Percentiles rank a stretch among this genome's conserved stretches.
Conservation (phyloP, 2,329 filamentous ascomycete species). For the Chaetothyriales sp. region DNA sequence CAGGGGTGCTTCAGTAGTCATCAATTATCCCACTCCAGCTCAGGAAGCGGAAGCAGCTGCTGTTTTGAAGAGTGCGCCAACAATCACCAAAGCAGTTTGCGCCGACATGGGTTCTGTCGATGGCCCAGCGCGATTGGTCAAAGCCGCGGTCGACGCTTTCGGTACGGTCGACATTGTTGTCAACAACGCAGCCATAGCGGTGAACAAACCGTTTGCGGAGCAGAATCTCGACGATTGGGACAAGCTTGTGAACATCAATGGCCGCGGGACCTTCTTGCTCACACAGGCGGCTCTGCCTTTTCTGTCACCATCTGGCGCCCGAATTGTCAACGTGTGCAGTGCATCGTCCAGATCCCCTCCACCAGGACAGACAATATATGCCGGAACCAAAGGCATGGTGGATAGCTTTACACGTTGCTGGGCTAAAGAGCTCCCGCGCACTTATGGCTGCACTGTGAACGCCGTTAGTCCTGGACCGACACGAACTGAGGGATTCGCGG, state of each 20-base stretch:
- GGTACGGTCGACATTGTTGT: constrained; percentile 31
- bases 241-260: constrained; percentile 31
- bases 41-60: neutral
- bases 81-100: constrained; percentile 26
- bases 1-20: constrained; percentile 33
- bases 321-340: constrained; percentile 31
- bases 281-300: constrained; percentile 21
- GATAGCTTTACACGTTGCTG: constrained; percentile 28
- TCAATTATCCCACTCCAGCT: constrained; percentile 18
- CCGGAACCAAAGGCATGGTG: constrained; percentile 28
- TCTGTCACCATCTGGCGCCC: constrained; percentile 24
- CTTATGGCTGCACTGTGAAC: constrained; percentile 23
- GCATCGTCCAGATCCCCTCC: constrained; percentile 28
- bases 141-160: constrained; percentile 24
- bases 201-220: constrained; percentile 4
- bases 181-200: constrained; percentile 28
- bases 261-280: constrained; percentile 34
- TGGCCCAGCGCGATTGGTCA: constrained; percentile 26
- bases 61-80: constrained; percentile 20
- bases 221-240: constrained; percentile 34
- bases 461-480: constrained; percentile 20
- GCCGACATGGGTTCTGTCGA: constrained; percentile 30
- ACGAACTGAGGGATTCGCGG: constrained; percentile 20
- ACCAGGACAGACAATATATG: constrained; percentile 24
- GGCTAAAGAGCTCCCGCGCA: constrained; percentile 16